Evolutionary conservation across 495 filamentous ascomycete genomes (phyloP).

Genomic region (Aspergillus haitiensis): DNA sequence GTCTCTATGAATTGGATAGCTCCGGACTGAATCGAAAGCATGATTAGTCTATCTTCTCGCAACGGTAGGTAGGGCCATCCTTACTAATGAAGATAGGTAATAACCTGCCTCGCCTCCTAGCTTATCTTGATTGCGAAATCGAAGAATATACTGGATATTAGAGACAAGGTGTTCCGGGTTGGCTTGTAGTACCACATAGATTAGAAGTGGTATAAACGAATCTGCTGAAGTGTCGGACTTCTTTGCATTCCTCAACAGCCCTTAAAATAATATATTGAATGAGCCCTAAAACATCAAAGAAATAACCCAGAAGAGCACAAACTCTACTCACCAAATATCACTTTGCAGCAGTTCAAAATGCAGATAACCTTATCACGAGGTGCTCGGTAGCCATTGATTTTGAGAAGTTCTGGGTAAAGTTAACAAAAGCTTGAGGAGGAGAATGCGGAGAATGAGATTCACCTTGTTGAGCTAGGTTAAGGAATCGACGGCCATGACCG

Average conservation of each 20-base stretch:
- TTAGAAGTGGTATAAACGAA: slow-evolving; percentile 91
- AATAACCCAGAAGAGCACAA: background rate
- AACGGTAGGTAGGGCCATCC: background rate
- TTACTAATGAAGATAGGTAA: slow-evolving; percentile 92
- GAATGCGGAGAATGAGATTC: slow-evolving; percentile 22
- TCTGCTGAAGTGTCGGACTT: slow-evolving; percentile 88
- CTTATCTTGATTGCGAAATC: slow-evolving; percentile 97
- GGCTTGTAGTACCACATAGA: slow-evolving; percentile 91
- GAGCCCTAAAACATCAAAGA: background rate
- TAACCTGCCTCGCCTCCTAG: slow-evolving; percentile 95
- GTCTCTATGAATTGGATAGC: slow-evolving; percentile 97
- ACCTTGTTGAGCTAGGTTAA: slow-evolving; percentile 88
- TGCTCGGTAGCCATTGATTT: slow-evolving; percentile 94
- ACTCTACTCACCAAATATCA: slow-evolving; percentile 79
- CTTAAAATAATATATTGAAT: slow-evolving; percentile 37
- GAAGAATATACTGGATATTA: slow-evolving; percentile 96
- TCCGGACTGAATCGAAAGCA: slow-evolving; percentile 63
- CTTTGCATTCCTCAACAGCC: slow-evolving; percentile 87
- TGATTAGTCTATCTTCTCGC: background rate
- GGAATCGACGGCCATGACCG: slow-evolving; percentile 80
- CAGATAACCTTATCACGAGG: slow-evolving; percentile 98
- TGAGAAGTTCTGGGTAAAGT: slow-evolving; percentile 68
- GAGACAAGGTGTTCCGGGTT: slow-evolving; percentile 95
- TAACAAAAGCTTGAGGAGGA: slow-evolving; percentile 24
- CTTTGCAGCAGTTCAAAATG: slow-evolving; percentile 97